Percentiles rank a stretch among this genome's conserved stretches.
These are phyloP conservation scores for Gossypium gossypioides DNA, from an alignment of 441 rosid genomes.

Conservation along the genomic window DNA sequence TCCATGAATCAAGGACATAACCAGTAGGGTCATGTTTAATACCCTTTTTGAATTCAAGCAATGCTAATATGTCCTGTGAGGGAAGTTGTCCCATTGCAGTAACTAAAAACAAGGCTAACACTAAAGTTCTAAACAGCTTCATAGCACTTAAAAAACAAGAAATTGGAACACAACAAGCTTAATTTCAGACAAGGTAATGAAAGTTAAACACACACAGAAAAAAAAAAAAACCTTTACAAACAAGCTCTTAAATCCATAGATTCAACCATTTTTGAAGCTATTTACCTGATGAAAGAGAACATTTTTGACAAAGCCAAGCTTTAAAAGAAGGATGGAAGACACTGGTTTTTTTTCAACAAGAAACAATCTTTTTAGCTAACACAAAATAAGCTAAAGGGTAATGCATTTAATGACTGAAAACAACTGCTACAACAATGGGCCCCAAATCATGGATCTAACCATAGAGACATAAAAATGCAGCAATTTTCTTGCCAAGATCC, in stretches of 20 bases:
- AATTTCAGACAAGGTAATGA: too few relatives aligned
- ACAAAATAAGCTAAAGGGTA: slow-evolving; percentile 17
- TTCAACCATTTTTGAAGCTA: slow-evolving; percentile 10
- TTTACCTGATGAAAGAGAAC: slow-evolving; percentile 22
- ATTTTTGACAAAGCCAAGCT: slow-evolving; percentile 16
- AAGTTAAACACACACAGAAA: too few relatives aligned
- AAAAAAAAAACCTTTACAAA: too few relatives aligned
- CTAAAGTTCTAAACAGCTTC: slow-evolving; percentile 43
- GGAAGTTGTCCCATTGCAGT: slow-evolving; percentile 81
- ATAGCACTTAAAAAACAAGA: slow-evolving; percentile 18
- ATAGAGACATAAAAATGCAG: slow-evolving; percentile 17
- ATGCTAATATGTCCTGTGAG: slow-evolving; percentile 84
- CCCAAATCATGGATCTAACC: slow-evolving; percentile 34
- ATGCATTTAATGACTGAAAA: slow-evolving; percentile 28
- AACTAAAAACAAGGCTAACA: slow-evolving; percentile 37
- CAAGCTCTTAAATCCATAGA: slow-evolving; percentile 12
- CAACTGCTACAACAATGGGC: slow-evolving; percentile 26
- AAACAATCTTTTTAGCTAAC: slow-evolving; percentile 20
- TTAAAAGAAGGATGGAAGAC: slow-evolving; percentile 17
- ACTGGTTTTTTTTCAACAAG: slow-evolving; percentile 22
- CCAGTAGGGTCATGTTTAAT: slow-evolving; percentile 89
- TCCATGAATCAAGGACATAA: slow-evolving; percentile 84
- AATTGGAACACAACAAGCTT: too few relatives aligned
- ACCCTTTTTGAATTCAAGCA: slow-evolving; percentile 91
- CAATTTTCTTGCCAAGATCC: slow-evolving; percentile 37